Base-by-base conservation (phyloP, 2,329 filamentous ascomycete genomes). In the Trichoderma aggressivum region DNA sequence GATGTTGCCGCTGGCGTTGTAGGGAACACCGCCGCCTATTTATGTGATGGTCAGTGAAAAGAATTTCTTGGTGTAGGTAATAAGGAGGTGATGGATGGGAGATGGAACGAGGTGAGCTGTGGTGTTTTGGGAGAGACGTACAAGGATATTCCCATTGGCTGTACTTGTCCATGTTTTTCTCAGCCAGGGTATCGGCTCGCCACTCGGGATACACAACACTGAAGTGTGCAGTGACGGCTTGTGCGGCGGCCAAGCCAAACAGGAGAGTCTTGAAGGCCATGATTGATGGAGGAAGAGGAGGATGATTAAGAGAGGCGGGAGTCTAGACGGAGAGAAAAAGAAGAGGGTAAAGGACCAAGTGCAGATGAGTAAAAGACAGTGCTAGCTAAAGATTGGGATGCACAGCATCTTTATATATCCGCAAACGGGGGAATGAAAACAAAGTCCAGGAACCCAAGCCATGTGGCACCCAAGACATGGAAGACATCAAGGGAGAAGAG, bases 141-240 rank as follows among this genome's bases (percentile, higher is more conserved):
- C 86, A 88, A n/a, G 86, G 86, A 72, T 85, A 84, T 1, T 72
- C 74, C 82, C 83, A 87, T 76, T 88, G 85, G 65, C 79, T 84
- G 79, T 84, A 87, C 70, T 78, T 77, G 16, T 76, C 76, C 70
- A 80, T 80, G 34, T 78, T 78, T 71, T 77, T 79, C 24, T 78
- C 74, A 26, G 76, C 74, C 53, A 88, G 81, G 0, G 84, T 85
- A 76, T 87, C 81, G 71, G 79, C 82, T 72, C 86, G 82, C 86
- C 84, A 86, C 3, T 76, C 62, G 5, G 86, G 86, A 75, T 85
- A 86, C 14, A 77, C 75, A 70, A 88, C 76, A 53, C 78, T 78
- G 76, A 86, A 88, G 77, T 88, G 86, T 53, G 85, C 86, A 26
- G 81, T 76, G 43, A 79, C 82, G 34, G 82, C 75, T 55, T 80